These are phyloP conservation scores for Eudorina sp. DNA, from an alignment of 139 green algal genomes.

Conservation along the genomic window DNA sequence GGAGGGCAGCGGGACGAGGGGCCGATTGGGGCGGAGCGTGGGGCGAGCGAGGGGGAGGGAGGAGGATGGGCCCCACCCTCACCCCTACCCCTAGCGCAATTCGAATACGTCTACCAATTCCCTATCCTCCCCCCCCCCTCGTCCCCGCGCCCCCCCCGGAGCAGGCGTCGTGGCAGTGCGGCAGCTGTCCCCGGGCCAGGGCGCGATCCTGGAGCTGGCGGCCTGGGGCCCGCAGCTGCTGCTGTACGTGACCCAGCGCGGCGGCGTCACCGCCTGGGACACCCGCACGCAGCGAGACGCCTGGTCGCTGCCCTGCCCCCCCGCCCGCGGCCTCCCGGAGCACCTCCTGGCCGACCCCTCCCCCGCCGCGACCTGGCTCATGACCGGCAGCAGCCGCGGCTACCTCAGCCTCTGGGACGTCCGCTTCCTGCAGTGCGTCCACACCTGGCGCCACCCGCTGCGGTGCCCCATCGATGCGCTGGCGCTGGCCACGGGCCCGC, in stretches of 20 bases:
- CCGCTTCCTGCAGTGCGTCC: slow-evolving; percentile 76
- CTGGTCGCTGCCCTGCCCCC: slow-evolving; percentile 70
- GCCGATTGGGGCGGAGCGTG: background rate
- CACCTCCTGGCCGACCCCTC: slow-evolving; percentile 70
- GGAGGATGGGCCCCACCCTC: background rate
- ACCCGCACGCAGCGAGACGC: slow-evolving; percentile 69
- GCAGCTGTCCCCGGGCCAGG: slow-evolving; percentile 61
- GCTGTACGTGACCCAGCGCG: slow-evolving; percentile 76
- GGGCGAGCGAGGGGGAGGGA: background rate
- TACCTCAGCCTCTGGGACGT: slow-evolving; percentile 85
- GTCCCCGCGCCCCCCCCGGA: background rate
- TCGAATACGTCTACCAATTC: background rate
- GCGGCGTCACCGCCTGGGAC: slow-evolving; percentile 86
- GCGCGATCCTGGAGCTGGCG: slow-evolving; percentile 73
- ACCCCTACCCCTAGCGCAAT: background rate
- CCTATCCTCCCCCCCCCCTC: background rate
- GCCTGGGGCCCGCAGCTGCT: slow-evolving; percentile 75
- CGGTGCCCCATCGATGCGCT: slow-evolving; percentile 67
- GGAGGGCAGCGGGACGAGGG: background rate
- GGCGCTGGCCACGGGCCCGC: slow-evolving; percentile 64
- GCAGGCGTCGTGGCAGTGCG: slow-evolving; percentile 60
- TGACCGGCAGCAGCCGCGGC: slow-evolving; percentile 74
- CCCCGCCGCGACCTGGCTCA: slow-evolving; percentile 67
- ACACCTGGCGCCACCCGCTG: slow-evolving; percentile 67
- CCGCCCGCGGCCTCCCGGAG: slow-evolving; percentile 66